These are phyloP conservation scores for Xylaria palmicola DNA, from an alignment of 495 filamentous ascomycete species.

Conservation along the genomic window DNA sequence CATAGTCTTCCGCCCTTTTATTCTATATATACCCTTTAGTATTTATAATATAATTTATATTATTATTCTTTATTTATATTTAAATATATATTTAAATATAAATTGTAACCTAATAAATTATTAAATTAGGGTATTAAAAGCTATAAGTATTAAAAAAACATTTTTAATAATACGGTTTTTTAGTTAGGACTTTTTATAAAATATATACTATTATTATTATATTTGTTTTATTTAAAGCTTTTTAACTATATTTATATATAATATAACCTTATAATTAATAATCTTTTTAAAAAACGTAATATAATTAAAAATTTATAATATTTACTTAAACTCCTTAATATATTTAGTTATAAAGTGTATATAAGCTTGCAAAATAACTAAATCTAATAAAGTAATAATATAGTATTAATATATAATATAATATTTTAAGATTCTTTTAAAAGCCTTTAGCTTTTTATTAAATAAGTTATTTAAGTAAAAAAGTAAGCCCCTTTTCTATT, in stretches of 20 bases:
- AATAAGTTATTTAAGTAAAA: slow-evolving; percentile 19
- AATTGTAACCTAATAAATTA: neutral
- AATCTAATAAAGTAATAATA: slow-evolving; percentile 77
- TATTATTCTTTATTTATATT: neutral
- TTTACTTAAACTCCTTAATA: slow-evolving; percentile 76
- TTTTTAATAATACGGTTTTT: slow-evolving; percentile 67
- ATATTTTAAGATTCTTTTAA: slow-evolving; percentile 69
- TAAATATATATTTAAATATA: neutral
- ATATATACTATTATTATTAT: neutral
- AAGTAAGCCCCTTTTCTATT: slow-evolving; percentile 50
- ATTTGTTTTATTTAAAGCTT: neutral
- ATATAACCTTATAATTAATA: neutral
- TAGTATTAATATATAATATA: slow-evolving; percentile 78
- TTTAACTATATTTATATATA: neutral
- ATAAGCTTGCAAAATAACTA: slow-evolving; percentile 75
- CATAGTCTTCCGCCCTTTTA: neutral
- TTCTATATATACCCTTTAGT: neutral
- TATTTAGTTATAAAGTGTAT: slow-evolving; percentile 79
- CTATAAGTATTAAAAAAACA: neutral
- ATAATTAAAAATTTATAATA: slow-evolving; percentile 63
- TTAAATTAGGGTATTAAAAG: neutral
- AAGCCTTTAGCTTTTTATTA: slow-evolving; percentile 47
- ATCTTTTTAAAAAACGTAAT: neutral
- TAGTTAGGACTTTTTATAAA: neutral
- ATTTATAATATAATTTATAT: neutral